These are phyloP conservation scores for Candida schatavii DNA, from an alignment of 805 yeast species.

Conservation along the genomic window DNA sequence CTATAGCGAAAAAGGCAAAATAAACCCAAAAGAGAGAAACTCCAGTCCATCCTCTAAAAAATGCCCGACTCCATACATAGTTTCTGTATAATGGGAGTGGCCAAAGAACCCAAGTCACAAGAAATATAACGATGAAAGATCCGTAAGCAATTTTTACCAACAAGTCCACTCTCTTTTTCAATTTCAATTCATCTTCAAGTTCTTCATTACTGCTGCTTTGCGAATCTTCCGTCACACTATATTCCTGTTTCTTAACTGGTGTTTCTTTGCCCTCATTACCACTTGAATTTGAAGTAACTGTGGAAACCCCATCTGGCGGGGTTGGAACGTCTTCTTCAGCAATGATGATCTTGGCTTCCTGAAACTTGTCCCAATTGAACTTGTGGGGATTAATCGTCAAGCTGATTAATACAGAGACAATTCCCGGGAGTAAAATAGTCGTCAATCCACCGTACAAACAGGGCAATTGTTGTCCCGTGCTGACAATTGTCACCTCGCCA, in stretches of 20 bases:
- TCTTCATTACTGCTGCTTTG: conserved; percentile 5
- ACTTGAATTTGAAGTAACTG: neutral
- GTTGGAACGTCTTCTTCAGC: conserved; percentile 8
- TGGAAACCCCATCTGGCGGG: neutral
- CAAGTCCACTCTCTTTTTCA: conserved; percentile 7
- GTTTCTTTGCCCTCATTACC: neutral
- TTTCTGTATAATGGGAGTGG: conserved; percentile 43
- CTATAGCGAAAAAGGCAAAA: conserved; percentile 29
- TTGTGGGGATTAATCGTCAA: conserved; percentile 21
- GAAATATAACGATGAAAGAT: conserved; percentile 21
- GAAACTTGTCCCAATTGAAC: conserved; percentile 28
- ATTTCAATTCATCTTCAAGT: neutral
- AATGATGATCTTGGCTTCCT: conserved; percentile 17
- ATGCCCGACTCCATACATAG: conserved; percentile 35
- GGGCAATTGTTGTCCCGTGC: conserved; percentile 30
- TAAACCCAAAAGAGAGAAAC: conserved; percentile 40
- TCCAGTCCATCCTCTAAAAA: conserved; percentile 37
- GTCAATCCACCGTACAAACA: conserved; percentile 33
- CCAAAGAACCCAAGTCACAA: conserved; percentile 39
- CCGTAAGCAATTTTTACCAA: conserved; percentile 21
- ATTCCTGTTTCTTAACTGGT: neutral
- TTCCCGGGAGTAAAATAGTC: conserved; percentile 30
- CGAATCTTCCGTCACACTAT: neutral
- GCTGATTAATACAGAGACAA: conserved; percentile 25
- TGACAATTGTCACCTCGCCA: conserved; percentile 23